Evolutionary conservation across 441 rosid species (phyloP).

Genomic region (Mallotus japonicus): DNA sequence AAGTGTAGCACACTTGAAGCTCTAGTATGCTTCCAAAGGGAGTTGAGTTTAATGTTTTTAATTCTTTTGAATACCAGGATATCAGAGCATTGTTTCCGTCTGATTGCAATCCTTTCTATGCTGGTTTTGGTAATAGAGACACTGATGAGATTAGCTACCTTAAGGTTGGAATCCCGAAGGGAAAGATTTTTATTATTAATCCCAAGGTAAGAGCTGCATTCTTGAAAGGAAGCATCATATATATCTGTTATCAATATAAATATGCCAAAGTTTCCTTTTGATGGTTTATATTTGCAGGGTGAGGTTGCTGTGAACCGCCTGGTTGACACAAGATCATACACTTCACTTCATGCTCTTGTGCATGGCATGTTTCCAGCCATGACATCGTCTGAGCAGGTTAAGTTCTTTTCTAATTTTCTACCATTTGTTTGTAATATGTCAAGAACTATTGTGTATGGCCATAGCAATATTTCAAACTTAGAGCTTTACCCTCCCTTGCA

Average conservation of each 20-base stretch:
- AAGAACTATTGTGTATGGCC: neutral
- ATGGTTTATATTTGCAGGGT: constrained; percentile 55
- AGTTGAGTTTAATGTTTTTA: neutral
- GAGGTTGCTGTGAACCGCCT: constrained; percentile 82
- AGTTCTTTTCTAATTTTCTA: constrained; percentile 6
- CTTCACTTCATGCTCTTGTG: constrained; percentile 79
- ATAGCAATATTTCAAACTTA: neutral
- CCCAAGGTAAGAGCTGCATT: constrained; percentile 60
- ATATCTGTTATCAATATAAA: neutral
- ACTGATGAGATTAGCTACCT: constrained; percentile 98
- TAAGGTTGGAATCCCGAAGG: constrained; percentile 92
- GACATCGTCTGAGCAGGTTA: constrained; percentile 67
- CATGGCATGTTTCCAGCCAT: constrained; percentile 81
- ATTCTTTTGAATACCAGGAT: constrained; percentile 46
- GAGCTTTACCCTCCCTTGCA: neutral
- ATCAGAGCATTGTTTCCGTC: constrained; percentile 86
- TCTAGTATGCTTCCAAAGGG: constrained; percentile 5
- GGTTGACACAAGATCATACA: constrained; percentile 75
- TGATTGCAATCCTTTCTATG: constrained; percentile 88
- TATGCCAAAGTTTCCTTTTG: constrained; percentile 15
- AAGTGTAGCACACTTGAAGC: neutral
- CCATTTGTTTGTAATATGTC: neutral
- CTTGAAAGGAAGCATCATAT: neutral
- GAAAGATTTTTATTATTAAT: constrained; percentile 91
- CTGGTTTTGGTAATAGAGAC: constrained; percentile 98